These are phyloP conservation scores for Phytophthora sp. DNA, from an alignment of 352 stramenopile species.

Conservation along the genomic window DNA sequence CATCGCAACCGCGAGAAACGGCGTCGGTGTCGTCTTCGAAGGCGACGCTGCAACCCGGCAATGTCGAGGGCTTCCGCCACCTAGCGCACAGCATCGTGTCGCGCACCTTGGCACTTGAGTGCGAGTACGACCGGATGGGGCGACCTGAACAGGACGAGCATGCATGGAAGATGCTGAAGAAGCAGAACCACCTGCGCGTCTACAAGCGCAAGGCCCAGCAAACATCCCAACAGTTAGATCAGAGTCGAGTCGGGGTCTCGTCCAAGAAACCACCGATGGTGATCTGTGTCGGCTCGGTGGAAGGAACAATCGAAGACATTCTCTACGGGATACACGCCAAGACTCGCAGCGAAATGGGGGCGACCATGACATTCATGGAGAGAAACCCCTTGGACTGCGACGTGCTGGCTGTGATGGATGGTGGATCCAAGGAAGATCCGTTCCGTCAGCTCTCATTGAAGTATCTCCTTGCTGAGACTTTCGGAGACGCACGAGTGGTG, in stretches of 20 bases:
- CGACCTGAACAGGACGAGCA: conserved; percentile 35
- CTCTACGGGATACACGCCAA: conserved; percentile 67
- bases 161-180: conserved; percentile 43
- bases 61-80: conserved; percentile 45
- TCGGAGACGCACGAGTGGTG: conserved; percentile 48
- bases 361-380: conserved; percentile 53
- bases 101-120: conserved; percentile 53
- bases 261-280: conserved; percentile 48
- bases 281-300: conserved; percentile 54
- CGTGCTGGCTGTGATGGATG: conserved; percentile 52
- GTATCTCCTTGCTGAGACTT: conserved; percentile 52
- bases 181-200: conserved; percentile 46
- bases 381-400: conserved; percentile 49
- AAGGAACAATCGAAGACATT: conserved; percentile 58
- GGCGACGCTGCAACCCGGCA: conserved; percentile 28
- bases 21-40: conserved; percentile 23
- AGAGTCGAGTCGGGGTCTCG: conserved; percentile 7
- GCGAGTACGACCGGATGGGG: conserved; percentile 40
- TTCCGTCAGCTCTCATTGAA: conserved; percentile 67
- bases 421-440: conserved; percentile 49
- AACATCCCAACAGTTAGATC: conserved; percentile 4
- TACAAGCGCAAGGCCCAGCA: conserved; percentile 45
- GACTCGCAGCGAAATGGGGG: conserved; percentile 60
- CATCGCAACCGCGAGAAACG: conserved; percentile 7
- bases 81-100: conserved; percentile 55